Base-by-base conservation (phyloP, 2,329 filamentous ascomycete species). In the Phaeosphaeriaceae sp. region DNA sequence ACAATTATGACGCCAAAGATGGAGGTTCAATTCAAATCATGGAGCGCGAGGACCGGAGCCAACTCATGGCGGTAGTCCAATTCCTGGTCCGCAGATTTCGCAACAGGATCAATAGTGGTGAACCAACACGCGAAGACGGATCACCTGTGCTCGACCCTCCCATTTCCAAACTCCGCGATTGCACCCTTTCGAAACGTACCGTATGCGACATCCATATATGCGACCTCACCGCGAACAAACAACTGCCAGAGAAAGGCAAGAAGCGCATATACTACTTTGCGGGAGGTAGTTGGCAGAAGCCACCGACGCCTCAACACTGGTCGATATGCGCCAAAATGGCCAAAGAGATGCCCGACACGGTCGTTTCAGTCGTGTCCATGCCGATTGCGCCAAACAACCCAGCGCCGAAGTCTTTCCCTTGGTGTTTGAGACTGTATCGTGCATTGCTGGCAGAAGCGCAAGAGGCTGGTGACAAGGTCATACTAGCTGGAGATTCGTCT, bases 271-370 rank as follows among this genome's bases (percentile, higher is more conserved):
- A 85, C 59, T 88, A 87, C 59, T 86, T 86, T 61, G 79, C 79
- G 0, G 86, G 86, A 1, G 86, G 86, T 7, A 84, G 83, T 3
- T 88, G 86, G 82, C 83, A 84, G 59, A 77, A 77, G 62, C 83
- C 83, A 0, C 81, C 86, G 0, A 80, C 78, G 2, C 63, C 72
- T 0, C 78, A 85, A 49, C 86, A 88, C 60, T 88, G 85, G 85
- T 77, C 77, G 6, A 71, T 87, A 7, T 77, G 80, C 52, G 76
- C 81, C 0, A 79, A 84, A 54, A 70, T 88, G 5, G 79, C 79
- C 0, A 69, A 72, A 2, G 68, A 79, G 1, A 59, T 86, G 2
- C 72, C 78, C 0, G 70, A 78, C 6, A 79, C 79, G 0, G 75
- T 69, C 3, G 72, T 87, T 1, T 82, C 78, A 0, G 61, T 88